Conservation (phyloP, 495 filamentous ascomycete genomes). For the Hyphodiscus hymeniophilus region DNA sequence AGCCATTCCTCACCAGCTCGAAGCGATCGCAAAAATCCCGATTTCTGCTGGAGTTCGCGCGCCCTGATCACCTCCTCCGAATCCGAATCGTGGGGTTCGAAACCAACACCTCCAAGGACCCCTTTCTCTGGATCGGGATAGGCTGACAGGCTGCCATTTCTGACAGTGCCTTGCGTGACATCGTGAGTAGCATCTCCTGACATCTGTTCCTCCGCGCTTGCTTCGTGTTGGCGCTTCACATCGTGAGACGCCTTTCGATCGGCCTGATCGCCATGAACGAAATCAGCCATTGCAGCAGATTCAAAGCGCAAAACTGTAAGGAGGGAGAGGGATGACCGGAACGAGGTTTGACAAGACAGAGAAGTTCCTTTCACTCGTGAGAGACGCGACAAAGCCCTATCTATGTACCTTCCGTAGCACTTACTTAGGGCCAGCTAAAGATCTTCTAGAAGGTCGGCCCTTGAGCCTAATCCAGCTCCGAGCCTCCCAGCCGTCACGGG, state of each 20-base stretch:
- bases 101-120: neutral
- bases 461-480: too few species aligned
- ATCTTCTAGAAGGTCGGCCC: neutral
- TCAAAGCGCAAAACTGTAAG: neutral
- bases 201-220: constrained; percentile 10
- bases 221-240: constrained; percentile 1
- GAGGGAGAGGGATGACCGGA: neutral
- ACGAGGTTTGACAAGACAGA: neutral
- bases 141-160: neutral
- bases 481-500: neutral
- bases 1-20: constrained; percentile 38
- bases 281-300: constrained; percentile 16
- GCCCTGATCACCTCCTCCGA: constrained; percentile 16
- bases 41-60: constrained; percentile 13
- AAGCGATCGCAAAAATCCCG: constrained; percentile 20
- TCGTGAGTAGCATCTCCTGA: neutral
- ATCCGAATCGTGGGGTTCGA: neutral
- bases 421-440: neutral
- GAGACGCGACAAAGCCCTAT: neutral
- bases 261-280: constrained; percentile 21
- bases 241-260: constrained; percentile 9
- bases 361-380: neutral
- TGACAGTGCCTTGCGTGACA: neutral
- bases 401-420: too few species aligned
- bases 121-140: neutral